These are phyloP conservation scores for Tephrocybe sp. DNA, from an alignment of 768 basidiomycete species.

Conservation along the genomic window DNA sequence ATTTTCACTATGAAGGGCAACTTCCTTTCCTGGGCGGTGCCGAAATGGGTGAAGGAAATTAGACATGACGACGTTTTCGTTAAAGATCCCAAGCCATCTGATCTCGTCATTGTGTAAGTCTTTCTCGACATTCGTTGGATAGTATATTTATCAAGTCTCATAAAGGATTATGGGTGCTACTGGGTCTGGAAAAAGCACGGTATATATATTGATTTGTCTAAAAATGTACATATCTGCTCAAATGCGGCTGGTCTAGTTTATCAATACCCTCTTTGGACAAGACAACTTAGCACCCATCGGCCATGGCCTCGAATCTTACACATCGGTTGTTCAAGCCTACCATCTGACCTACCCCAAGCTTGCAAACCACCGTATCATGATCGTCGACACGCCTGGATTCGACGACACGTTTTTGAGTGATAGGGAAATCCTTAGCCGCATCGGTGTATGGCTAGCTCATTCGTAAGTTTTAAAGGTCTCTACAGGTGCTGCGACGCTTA, in stretches of 20 bases:
- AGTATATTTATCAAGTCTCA: no score
- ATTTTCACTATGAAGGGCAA: background rate
- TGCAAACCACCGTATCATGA: background rate
- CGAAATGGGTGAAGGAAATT: background rate
- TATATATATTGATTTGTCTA: background rate
- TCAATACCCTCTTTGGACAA: background rate
- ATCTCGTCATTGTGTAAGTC: background rate
- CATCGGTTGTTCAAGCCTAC: background rate
- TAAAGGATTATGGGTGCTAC: slow-evolving; percentile 2
- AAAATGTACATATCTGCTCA: background rate
- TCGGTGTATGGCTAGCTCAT: slow-evolving; percentile 1
- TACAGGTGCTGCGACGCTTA: no score
- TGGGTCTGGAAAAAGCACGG: background rate
- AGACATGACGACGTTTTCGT: background rate
- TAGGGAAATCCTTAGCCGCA: background rate
- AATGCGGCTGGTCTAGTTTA: background rate
- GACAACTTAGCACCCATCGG: background rate
- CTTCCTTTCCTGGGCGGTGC: background rate
- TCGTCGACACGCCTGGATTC: slow-evolving; percentile 1
- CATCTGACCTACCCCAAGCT: background rate
- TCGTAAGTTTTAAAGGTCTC: background rate
- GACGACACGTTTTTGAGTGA: background rate
- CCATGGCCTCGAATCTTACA: background rate
- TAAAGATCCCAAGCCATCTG: background rate
- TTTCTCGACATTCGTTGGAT: background rate